Percentiles rank a stretch among this genome's conserved stretches.
Conservation (phyloP, 306 rosid species). For the Acacia melanoxylon region DNA sequence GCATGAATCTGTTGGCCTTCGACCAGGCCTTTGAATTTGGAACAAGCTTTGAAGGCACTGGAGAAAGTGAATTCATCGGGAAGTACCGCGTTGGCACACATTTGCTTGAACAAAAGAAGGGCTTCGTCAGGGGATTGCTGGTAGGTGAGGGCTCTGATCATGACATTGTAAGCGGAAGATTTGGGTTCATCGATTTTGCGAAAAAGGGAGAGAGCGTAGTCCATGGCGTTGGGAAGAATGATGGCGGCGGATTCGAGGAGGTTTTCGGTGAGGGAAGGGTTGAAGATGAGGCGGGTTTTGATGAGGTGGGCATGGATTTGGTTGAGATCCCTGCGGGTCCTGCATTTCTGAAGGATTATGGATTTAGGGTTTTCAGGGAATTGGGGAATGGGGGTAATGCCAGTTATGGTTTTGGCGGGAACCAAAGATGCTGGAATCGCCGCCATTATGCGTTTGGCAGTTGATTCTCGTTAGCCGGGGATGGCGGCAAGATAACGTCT, state of each 20-base stretch:
- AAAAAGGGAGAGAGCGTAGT: constrained; percentile 59
- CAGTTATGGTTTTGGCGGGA: constrained; percentile 40
- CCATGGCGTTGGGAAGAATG: constrained; percentile 48
- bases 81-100: constrained; percentile 37
- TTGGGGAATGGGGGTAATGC: constrained; percentile 33
- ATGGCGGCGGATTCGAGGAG: constrained; percentile 64
- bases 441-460: constrained; percentile 15
- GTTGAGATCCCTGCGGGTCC: constrained; percentile 43
- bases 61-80: constrained; percentile 52
- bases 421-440: constrained; percentile 7
- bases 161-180: constrained; percentile 48
- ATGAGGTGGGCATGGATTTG: constrained; percentile 70
- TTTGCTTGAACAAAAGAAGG: constrained; percentile 47
- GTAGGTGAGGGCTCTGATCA: constrained; percentile 48
- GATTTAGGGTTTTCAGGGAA: constrained; percentile 60
- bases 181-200: constrained; percentile 35
- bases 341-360: constrained; percentile 54
- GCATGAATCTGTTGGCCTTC: constrained; percentile 60
- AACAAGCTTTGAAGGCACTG: constrained; percentile 57
- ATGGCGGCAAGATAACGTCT: neutral
- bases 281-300: constrained; percentile 57
- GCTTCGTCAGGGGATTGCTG: constrained; percentile 46
- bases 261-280: constrained; percentile 45
- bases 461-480: neutral
- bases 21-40: constrained; percentile 35